Base-by-base conservation (phyloP, 176 grass and related monocot genomes). In the Oryza coarctata region DNA sequence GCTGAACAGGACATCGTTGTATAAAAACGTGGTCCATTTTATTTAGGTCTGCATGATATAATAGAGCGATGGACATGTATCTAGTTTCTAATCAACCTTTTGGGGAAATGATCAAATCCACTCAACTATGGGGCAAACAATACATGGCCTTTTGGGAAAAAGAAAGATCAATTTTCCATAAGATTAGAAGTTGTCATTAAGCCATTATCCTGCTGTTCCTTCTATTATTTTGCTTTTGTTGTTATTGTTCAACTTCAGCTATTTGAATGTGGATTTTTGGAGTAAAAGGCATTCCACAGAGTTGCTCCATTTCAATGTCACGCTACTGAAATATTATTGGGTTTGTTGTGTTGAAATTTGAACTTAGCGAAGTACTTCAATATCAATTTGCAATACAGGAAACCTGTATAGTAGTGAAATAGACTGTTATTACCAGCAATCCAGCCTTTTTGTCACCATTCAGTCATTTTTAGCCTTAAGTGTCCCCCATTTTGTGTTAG, bases 211-310 rank as follows among this genome's bases (percentile, higher is more conserved):
- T 65, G 9, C 20, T 26, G 14, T 72, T 62, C n/a, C 6, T 80
- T 73, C 31, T 44, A 25, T 63, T 11, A 2, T 25, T 61, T 74
- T 50, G 3, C 29, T 57, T 7, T 39, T 40, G 44, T 14, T 40
- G 61, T 31, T 68, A 23, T 4, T 68, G 25, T 58, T 7, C 18
- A 67, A 10, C 55, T 41, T 25, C 50, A 31, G 45, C 9, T 14
- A 39, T 40, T 68, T 76, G 25, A 74, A 23, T 0, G 62, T 57
- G 44, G 44, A 76, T 84, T 75, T 75, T 38, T 40, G 62, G 45
- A 57, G 34, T n/a, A 31, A 74, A 76, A 27, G 15, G 11, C 9
- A 43, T 77, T 63, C 28, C 58, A 63, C 34, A 18, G 58, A 38
- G 65, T 13, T 69, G 3, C 9, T 28, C 38, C 10, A 18, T 79